Evolutionary conservation across 2,329 filamentous ascomycete species (phyloP), one percentile per base, ranked within the genome.

Genomic region (Fusarium irregulare): DNA sequence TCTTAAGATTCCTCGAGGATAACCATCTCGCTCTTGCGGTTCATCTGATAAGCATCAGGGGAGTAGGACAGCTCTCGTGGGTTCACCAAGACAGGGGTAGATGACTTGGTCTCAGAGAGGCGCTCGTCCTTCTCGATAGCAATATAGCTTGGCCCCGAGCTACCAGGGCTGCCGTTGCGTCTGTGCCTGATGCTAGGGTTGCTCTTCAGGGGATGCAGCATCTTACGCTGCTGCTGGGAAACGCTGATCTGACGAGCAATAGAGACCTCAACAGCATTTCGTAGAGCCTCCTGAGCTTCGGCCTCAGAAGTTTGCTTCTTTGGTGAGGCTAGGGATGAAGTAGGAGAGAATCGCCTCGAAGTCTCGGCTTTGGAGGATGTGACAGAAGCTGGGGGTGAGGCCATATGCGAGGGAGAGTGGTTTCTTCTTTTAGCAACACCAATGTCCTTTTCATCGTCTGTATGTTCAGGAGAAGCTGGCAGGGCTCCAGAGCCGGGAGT

Each of bases 241-340:
- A 92, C 82, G 69, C 87, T 90, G 70, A 92, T 91, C 76, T 92
- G 89, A 3, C 90, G 83, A 1, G 89, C 89, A 70, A 92, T 91
- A 3, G 89, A 91, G 47, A 90, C 83, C 77, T 91, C 87, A 6
- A 90, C 88, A 3, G 89, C 87, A 45, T 84, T 84, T 67, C 85
- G 84, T 16, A 87, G 77, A 9, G 80, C 82, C 23, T 74, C 71
- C 4, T 72, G 70, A 10, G 73, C 64, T 21, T 75, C 62, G 10
- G 56, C 18, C 18, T 67, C 74, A 68, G 51, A 8, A 28, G 59
- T 45, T 55, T 67, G 40, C 70, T 73, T 41, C 73, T 79, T 40
- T 73, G 77, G n/a, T 62, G 76, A 41, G 14, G 65, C 34, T 8
- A 68, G 23, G 18, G 73, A 68, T 7, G 67, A 61, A 6, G 71